Percentiles rank a stretch among this genome's conserved stretches.
Conservation (phyloP, 148 eudicot species). For the Arctostaphylos glauca region DNA sequence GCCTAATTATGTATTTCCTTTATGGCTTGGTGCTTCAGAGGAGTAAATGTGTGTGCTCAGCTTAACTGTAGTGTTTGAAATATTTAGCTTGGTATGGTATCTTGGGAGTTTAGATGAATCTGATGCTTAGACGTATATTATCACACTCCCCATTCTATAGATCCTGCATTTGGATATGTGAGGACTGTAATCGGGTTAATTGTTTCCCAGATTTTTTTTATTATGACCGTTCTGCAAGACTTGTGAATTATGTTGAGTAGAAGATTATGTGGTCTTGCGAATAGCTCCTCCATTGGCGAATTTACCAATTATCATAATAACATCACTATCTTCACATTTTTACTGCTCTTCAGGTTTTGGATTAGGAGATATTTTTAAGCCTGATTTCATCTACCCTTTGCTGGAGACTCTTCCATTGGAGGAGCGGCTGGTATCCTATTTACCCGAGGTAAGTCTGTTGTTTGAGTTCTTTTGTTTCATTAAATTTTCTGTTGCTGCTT, state of each 20-base stretch:
- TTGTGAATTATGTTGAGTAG: background rate
- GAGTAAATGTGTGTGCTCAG: background rate
- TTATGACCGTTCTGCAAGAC: background rate
- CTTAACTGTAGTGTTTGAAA: background rate
- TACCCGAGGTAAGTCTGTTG: constrained; percentile 73
- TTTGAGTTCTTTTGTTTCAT: background rate
- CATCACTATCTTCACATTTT: background rate
- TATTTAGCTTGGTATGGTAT: background rate
- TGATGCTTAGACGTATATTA: background rate
- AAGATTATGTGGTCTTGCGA: background rate
- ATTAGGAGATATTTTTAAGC: constrained; percentile 90
- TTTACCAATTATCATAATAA: background rate
- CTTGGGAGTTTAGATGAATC: background rate
- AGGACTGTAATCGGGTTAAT: background rate
- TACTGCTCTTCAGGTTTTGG: constrained; percentile 62
- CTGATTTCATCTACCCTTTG: constrained; percentile 70
- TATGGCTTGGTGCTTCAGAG: background rate
- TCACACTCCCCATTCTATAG: background rate
- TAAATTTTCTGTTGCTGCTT: constrained; percentile 1
- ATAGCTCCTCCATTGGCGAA: background rate
- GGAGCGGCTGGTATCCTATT: constrained; percentile 63
- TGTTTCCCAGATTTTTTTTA: background rate
- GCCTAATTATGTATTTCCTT: background rate
- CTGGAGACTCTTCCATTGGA: constrained; percentile 64
- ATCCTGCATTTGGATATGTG: background rate